A percentile compares a stretch with the other conserved stretches of the same genome.
These are phyloP conservation scores for Macrophomina pseudophaseolina DNA, from an alignment of 2,329 filamentous ascomycete species.

Conservation along the genomic window DNA sequence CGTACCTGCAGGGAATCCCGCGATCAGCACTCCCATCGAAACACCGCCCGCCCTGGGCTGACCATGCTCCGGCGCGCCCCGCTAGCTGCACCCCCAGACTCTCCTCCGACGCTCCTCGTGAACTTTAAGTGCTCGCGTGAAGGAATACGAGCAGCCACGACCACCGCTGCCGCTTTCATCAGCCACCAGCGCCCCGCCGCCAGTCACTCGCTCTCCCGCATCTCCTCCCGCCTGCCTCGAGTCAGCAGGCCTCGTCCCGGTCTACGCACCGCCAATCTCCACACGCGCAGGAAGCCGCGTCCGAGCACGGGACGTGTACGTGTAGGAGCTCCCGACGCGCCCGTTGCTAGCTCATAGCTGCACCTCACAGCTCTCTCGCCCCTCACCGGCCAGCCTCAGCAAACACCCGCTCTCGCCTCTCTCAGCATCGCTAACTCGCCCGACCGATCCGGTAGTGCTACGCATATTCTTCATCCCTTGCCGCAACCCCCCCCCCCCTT, in stretches of 20 bases:
- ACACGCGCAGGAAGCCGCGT: slow-evolving; percentile 20
- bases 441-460: slow-evolving; percentile 16
- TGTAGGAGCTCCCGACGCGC: slow-evolving; percentile 10
- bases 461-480: slow-evolving; percentile 25
- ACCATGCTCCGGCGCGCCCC: slow-evolving; percentile 17
- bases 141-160: slow-evolving; percentile 12
- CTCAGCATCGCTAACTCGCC: slow-evolving; percentile 20
- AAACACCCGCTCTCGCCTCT: neutral
- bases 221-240: slow-evolving; percentile 7
- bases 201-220: neutral
- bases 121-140: neutral
- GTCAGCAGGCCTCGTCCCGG: slow-evolving; percentile 11
- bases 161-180: slow-evolving; percentile 3
- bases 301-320: slow-evolving; percentile 9
- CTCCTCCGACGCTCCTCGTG: neutral
- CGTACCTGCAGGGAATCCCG: slow-evolving; percentile 14
- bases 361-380: neutral
- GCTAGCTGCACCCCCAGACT: slow-evolving; percentile 7
- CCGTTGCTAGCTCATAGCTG: neutral
- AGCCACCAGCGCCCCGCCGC: slow-evolving; percentile 7
- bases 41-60: slow-evolving; percentile 3
- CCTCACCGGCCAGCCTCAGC: neutral
- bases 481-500: slow-evolving; percentile 6
- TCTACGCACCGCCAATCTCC: neutral
- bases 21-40: slow-evolving; percentile 7